Evolutionary conservation across 2,329 filamentous ascomycete species (phyloP), one percentile per base, ranked within the genome.

Genomic region (Rhynchosporium secalis): DNA sequence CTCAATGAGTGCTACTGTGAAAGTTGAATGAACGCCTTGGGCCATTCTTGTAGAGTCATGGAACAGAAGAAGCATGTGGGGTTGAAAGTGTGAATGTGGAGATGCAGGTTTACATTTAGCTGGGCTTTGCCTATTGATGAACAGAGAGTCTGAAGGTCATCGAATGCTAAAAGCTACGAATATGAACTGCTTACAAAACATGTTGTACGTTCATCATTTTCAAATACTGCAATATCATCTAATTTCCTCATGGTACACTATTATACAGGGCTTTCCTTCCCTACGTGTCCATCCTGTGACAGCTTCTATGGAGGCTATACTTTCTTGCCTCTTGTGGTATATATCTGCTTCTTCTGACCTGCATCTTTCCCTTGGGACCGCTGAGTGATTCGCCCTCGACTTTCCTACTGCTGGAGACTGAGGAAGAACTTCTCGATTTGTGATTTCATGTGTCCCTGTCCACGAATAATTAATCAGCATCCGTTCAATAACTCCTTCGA

Each of bases 381-480:
- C 33, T 36, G 33, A 36, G 33, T 36, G 33, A 36, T 10, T 6
- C 9, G 33, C 33, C 33, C 33, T 36, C 5, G 33, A 36, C 15
- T 5, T 6, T 12, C 58, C 54, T 66, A 76, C 64, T 76, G 75
- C 13, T 72, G 69, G 45, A 68, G 67, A 41, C 79, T 78, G 58
- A 76, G 68, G 51, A 83, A 74, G 71, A 83, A 81, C 63, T 79
- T 76, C 60, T 75, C 68, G 59, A 83, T 78, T 63, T 82, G 76
- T 6, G 75, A 72, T 75, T 78, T 81, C 69, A 76, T 77, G 75
- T 78, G 81, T 61, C 81, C 81, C 80, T 82, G 63, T 61, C 40
- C 41, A 36, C 38, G 31, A 61, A 66, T 56, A 20, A 20, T 29
- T 55, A 31, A 38, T 43, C 36, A 56, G 38, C 41, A 20, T 43